Conservation (phyloP, 2,329 filamentous ascomycete species). For the Phialocephala subalpina region DNA sequence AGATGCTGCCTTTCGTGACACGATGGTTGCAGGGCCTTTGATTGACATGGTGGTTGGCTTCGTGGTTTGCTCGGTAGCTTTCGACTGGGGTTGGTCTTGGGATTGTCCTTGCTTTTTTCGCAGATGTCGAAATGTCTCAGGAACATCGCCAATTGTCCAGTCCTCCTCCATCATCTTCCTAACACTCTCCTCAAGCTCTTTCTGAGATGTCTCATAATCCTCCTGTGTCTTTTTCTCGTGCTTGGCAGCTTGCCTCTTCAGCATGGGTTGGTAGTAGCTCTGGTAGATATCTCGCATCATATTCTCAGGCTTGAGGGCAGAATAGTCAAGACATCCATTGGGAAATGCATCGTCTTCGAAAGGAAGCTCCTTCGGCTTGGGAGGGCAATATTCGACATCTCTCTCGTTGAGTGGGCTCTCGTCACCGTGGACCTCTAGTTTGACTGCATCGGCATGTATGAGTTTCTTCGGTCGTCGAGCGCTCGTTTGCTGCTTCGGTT, state of each 20-base stretch:
- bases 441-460: slow-evolving; percentile 60
- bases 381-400: slow-evolving; percentile 91
- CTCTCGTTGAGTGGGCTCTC: slow-evolving; percentile 63
- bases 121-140: slow-evolving; percentile 51
- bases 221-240: slow-evolving; percentile 68
- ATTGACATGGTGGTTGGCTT: slow-evolving; percentile 33
- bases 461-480: slow-evolving; percentile 66
- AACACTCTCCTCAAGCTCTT: slow-evolving; percentile 72
- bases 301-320: slow-evolving; percentile 65
- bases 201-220: slow-evolving; percentile 48
- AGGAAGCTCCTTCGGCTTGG: slow-evolving; percentile 69
- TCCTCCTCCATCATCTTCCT: slow-evolving; percentile 69
- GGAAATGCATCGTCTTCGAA: slow-evolving; percentile 77
- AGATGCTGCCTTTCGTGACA: slow-evolving; percentile 62
- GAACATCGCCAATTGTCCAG: slow-evolving; percentile 65
- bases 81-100: slow-evolving; percentile 24
- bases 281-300: slow-evolving; percentile 68
- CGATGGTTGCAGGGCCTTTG: slow-evolving; percentile 57
- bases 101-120: slow-evolving; percentile 39
- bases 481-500: slow-evolving; percentile 61
- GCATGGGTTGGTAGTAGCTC: slow-evolving; percentile 68
- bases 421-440: slow-evolving; percentile 68
- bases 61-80: slow-evolving; percentile 26
- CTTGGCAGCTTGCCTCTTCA: slow-evolving; percentile 70
- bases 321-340: slow-evolving; percentile 61